phyloP scores from a whole-genome alignment of 2,329 filamentous ascomycete species.

The Seiridium unicorne region DNA sequence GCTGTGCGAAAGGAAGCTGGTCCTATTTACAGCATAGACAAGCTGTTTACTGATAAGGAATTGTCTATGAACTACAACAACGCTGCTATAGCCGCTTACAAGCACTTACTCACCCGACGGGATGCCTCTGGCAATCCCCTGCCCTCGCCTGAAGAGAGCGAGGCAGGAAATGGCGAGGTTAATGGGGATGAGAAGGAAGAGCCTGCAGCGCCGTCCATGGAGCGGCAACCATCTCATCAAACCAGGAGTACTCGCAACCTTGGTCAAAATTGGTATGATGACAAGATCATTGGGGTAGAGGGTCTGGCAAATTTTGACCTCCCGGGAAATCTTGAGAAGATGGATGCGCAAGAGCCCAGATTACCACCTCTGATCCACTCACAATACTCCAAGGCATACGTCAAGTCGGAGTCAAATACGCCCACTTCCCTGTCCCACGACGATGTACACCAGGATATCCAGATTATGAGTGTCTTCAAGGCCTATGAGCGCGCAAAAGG shows the following conservation, averaged over 20 bases:
- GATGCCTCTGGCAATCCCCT: conserved; percentile 48
- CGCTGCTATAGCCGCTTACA: conserved; percentile 61
- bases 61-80: conserved; percentile 64
- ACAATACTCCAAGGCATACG: conserved; percentile 58
- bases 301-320: conserved; percentile 59
- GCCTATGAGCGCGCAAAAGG: conserved; percentile 54
- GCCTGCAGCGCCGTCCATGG: conserved; percentile 55
- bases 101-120: conserved; percentile 59
- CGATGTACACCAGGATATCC: conserved; percentile 53
- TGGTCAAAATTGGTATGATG: conserved; percentile 55
- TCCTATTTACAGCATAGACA: conserved; percentile 64
- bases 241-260: conserved; percentile 59
- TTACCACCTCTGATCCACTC: conserved; percentile 56
- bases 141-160: conserved; percentile 52
- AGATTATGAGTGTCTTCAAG: conserved; percentile 57
- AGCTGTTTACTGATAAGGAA: conserved; percentile 70
- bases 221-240: conserved; percentile 62
- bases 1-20: conserved; percentile 54
- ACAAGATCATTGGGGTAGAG: conserved; percentile 59
- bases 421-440: conserved; percentile 49
- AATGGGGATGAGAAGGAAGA: conserved; percentile 49
- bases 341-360: conserved; percentile 55
- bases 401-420: conserved; percentile 54
- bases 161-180: conserved; percentile 49
- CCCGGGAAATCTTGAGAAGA: conserved; percentile 56